A percentile compares a stretch with the other conserved stretches of the same genome.
Conservation (phyloP, 768 basidiomycete species). For the Agrocybe praecox region DNA sequence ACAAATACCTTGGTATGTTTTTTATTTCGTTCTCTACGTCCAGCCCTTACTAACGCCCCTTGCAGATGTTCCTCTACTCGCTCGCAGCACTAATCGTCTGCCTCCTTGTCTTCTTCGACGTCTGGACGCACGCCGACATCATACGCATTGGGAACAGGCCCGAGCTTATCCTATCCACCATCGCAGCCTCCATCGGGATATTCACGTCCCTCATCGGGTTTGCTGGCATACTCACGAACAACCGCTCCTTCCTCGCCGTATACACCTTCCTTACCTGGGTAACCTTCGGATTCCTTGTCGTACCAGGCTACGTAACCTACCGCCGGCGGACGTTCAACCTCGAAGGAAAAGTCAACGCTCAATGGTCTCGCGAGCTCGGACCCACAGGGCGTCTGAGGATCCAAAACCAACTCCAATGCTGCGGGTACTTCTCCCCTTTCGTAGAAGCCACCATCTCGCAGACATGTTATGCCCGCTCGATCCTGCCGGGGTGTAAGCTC, state of each 20-base stretch:
- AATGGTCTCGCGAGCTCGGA: constrained; percentile 70
- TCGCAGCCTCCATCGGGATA: constrained; percentile 60
- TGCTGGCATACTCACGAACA: constrained; percentile 85
- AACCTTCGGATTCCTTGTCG: constrained; percentile 69
- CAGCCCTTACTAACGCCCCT: neutral
- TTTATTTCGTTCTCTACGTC: neutral
- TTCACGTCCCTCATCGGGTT: constrained; percentile 76
- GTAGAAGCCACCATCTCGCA: constrained; percentile 76
- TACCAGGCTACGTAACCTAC: constrained; percentile 82
- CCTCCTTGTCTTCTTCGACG: constrained; percentile 79
- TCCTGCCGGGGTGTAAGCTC: constrained; percentile 75
- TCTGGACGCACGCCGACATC: constrained; percentile 68
- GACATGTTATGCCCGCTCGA: constrained; percentile 71
- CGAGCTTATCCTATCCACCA: constrained; percentile 71
- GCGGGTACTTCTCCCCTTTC: constrained; percentile 81
- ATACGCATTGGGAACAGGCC: constrained; percentile 67
- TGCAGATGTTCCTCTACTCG: constrained; percentile 57
- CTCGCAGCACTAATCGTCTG: constrained; percentile 61
- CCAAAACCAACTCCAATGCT: constrained; percentile 75
- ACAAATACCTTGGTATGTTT: constrained; percentile 54
- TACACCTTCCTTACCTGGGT: constrained; percentile 82
- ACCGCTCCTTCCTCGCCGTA: constrained; percentile 78
- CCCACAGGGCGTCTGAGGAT: constrained; percentile 60
- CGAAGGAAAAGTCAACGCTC: constrained; percentile 76
- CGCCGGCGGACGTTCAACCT: constrained; percentile 58